Conservation (phyloP, 2,329 filamentous ascomycete species). For the Aspergillus sp. region DNA sequence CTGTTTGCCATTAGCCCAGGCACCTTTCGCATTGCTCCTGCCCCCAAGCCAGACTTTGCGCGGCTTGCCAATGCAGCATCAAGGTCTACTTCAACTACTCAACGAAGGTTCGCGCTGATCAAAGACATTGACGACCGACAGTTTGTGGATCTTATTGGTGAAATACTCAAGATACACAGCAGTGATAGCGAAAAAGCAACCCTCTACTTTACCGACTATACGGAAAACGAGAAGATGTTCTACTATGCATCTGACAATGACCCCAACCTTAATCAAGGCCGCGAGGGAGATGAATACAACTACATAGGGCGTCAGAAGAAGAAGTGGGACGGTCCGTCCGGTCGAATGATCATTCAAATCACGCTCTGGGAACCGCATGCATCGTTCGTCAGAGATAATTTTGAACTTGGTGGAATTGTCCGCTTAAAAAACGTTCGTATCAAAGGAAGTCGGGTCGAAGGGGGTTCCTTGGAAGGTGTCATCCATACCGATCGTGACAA, state of each 20-base stretch:
- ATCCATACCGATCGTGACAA: slow-evolving; percentile 65
- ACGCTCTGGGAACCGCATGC: slow-evolving; percentile 73
- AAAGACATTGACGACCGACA: slow-evolving; percentile 60
- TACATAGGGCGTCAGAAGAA: slow-evolving; percentile 51
- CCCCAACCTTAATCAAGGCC: slow-evolving; percentile 30
- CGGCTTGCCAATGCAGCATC: slow-evolving; percentile 12
- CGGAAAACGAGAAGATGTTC: slow-evolving; percentile 68
- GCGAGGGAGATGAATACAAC: slow-evolving; percentile 60
- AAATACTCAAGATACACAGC: slow-evolving; percentile 66
- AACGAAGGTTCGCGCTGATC: slow-evolving; percentile 60
- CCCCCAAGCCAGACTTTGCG: background rate
- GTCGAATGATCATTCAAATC: slow-evolving; percentile 72
- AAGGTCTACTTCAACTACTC: slow-evolving; percentile 7
- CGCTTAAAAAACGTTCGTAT: slow-evolving; percentile 73
- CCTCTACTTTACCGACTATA: slow-evolving; percentile 84
- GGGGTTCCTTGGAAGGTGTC: slow-evolving; percentile 69
- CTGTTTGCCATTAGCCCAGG: slow-evolving; percentile 30
- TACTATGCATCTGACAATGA: slow-evolving; percentile 51
- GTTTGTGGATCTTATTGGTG: slow-evolving; percentile 72
- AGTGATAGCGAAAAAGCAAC: slow-evolving; percentile 54
- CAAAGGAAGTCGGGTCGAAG: slow-evolving; percentile 58
- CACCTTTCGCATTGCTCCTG: slow-evolving; percentile 17
- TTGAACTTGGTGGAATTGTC: slow-evolving; percentile 67
- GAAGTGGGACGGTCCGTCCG: slow-evolving; percentile 74
- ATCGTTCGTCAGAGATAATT: slow-evolving; percentile 56